These are phyloP conservation scores for Coemansia sp. DNA, from an alignment of 192 early-diverging fungal species.

Conservation along the genomic window DNA sequence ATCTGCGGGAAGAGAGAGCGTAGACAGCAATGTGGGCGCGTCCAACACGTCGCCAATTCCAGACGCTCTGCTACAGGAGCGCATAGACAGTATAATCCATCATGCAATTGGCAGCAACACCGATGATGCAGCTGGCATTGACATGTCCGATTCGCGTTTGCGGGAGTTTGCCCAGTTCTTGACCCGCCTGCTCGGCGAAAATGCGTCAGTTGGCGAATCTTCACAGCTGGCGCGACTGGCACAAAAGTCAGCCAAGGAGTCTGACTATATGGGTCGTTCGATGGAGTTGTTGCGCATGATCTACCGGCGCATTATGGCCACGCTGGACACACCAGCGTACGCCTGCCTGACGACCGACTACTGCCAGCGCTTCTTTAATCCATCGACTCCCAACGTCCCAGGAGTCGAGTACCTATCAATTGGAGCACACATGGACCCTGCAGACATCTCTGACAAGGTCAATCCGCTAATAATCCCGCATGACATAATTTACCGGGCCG, in stretches of 20 bases:
- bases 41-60: constrained; percentile 4
- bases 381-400: constrained; percentile 75
- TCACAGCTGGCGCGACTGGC: constrained; percentile 28
- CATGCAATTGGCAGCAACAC: constrained; percentile 21
- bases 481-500: constrained; percentile 71
- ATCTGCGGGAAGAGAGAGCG: neutral
- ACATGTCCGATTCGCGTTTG: constrained; percentile 34
- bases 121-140: constrained; percentile 10
- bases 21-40: constrained; percentile 5
- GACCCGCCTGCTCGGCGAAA: constrained; percentile 38
- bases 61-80: constrained; percentile 24
- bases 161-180: constrained; percentile 46
- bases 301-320: constrained; percentile 61
- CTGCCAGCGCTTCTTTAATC: constrained; percentile 84
- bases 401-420: constrained; percentile 79
- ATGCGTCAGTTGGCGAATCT: constrained; percentile 36
- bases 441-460: constrained; percentile 61
- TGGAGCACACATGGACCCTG: constrained; percentile 69
- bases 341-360: constrained; percentile 88
- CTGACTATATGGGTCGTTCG: constrained; percentile 34
- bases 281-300: constrained; percentile 45
- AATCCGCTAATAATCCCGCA: constrained; percentile 78
- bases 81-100: constrained; percentile 33
- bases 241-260: constrained; percentile 21
- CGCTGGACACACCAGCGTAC: constrained; percentile 87